phyloP scores from a whole-genome alignment of 164 flowering plant species.

The Dillenia turbinata region DNA sequence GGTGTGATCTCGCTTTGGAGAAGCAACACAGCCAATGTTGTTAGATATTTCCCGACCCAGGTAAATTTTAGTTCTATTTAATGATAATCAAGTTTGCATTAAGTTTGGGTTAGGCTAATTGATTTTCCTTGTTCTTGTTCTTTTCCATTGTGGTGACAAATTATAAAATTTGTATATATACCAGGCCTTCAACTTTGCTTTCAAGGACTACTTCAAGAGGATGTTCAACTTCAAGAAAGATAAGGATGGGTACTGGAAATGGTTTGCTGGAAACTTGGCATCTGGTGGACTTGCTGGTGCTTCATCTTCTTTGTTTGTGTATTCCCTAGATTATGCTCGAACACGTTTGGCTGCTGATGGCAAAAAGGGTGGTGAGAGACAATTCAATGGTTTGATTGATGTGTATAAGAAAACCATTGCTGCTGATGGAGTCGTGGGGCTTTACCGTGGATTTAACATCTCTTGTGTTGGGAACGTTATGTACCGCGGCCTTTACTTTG shows the following conservation, averaged over 20 bases:
- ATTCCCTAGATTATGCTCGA: constrained; percentile 44
- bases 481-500: constrained; percentile 48
- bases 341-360: constrained; percentile 44
- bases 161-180: not conserved
- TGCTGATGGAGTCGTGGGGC: constrained; percentile 48
- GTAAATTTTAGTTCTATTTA: constrained; percentile 11
- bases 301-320: constrained; percentile 40
- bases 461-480: constrained; percentile 46
- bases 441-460: constrained; percentile 49
- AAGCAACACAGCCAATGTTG: constrained; percentile 53
- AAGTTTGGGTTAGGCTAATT: not conserved
- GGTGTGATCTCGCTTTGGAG: constrained; percentile 53
- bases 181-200: constrained; percentile 57
- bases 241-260: constrained; percentile 55
- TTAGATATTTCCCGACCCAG: constrained; percentile 68
- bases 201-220: constrained; percentile 57
- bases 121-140: not conserved
- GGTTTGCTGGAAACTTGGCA: constrained; percentile 53
- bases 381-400: constrained; percentile 45
- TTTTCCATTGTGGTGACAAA: not conserved
- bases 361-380: constrained; percentile 49
- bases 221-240: constrained; percentile 54
- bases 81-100: not conserved
- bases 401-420: constrained; percentile 45
- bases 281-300: constrained; percentile 63